A percentile compares a stretch with the other conserved stretches of the same genome.
Conservation (phyloP, 2,329 filamentous ascomycete genomes). For the Neophaeococcomyces mojaviensis region DNA sequence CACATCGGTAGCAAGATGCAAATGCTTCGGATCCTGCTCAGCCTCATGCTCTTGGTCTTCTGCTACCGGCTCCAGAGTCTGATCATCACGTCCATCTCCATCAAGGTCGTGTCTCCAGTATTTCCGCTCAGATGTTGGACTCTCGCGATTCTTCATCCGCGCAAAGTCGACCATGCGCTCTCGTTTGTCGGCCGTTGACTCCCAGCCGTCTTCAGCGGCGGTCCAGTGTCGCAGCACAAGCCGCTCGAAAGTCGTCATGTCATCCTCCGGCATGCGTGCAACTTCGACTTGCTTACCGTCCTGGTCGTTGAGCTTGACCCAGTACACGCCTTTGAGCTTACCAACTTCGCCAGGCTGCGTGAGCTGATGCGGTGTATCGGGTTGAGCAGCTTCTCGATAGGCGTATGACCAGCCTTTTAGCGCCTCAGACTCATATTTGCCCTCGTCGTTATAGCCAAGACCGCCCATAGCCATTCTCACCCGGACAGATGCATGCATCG, state of each 20-base stretch:
- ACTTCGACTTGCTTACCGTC: conserved; percentile 9
- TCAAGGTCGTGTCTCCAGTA: background rate
- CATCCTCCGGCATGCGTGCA: conserved; percentile 18
- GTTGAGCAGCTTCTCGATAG: conserved; percentile 13
- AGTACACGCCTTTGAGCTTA: conserved; percentile 19
- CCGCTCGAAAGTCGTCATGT: conserved; percentile 19
- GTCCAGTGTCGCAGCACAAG: conserved; percentile 8
- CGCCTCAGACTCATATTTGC: conserved; percentile 42
- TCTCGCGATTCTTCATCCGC: background rate
- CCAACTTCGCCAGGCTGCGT: conserved; percentile 17
- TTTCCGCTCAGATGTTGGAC: background rate
- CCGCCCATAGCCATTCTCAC: conserved; percentile 47
- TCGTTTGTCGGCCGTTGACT: background rate
- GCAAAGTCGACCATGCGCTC: conserved; percentile 3
- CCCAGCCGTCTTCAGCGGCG: conserved; percentile 2
- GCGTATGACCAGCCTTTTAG: conserved; percentile 20
- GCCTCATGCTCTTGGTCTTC: background rate
- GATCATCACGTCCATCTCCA: background rate
- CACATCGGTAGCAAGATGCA: conserved; percentile 5
- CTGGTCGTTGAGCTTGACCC: conserved; percentile 16
- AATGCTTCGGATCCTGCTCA: background rate
- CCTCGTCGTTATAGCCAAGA: conserved; percentile 43
- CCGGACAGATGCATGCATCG: conserved; percentile 48
- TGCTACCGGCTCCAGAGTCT: background rate
- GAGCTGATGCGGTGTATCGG: conserved; percentile 19